These are phyloP conservation scores for Neopestalotiopsis rosae DNA, from an alignment of 2,329 filamentous ascomycete genomes.

Conservation along the genomic window DNA sequence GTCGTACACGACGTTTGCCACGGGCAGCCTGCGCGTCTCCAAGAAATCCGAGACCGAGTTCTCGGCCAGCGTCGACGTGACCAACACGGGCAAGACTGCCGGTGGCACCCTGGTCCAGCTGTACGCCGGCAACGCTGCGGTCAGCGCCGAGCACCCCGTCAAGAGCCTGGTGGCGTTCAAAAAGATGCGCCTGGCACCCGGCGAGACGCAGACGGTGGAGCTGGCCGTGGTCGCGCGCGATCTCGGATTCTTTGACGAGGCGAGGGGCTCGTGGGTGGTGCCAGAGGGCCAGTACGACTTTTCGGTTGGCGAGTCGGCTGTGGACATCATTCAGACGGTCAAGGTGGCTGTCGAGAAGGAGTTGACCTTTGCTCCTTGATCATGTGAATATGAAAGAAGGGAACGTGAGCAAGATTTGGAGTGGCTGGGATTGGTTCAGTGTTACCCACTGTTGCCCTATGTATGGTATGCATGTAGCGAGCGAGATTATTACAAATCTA, in stretches of 20 bases:
- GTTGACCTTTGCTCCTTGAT: conserved; percentile 17
- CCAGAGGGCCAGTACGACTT: conserved; percentile 33
- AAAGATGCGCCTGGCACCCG: conserved; percentile 32
- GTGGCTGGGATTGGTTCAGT: no score
- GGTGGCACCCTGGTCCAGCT: conserved; percentile 63
- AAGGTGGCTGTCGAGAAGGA: conserved; percentile 19
- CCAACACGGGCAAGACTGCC: conserved; percentile 60
- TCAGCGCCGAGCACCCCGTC: conserved; percentile 28
- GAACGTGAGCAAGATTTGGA: not conserved
- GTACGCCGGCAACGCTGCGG: conserved; percentile 43
- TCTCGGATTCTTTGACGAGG: conserved; percentile 34
- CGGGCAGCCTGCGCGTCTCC: conserved; percentile 47
- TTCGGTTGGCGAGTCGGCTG: conserved; percentile 31
- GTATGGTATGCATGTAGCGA: no score
- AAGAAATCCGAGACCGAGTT: conserved; percentile 44
- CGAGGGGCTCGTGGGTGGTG: conserved; percentile 32
- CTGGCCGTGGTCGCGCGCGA: conserved; percentile 29
- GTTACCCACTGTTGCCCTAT: no score
- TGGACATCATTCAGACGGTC: conserved; percentile 24
- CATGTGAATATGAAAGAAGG: not conserved
- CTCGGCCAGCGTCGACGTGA: conserved; percentile 57
- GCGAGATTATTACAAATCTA: no score
- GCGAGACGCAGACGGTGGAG: conserved; percentile 23
- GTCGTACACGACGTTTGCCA: conserved; percentile 61
- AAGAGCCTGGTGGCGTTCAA: conserved; percentile 38